Evolutionary conservation across 1,284 basidiomycete genomes (phyloP).

Genomic region (Cutaneotrichosporon cavernicola): DNA sequence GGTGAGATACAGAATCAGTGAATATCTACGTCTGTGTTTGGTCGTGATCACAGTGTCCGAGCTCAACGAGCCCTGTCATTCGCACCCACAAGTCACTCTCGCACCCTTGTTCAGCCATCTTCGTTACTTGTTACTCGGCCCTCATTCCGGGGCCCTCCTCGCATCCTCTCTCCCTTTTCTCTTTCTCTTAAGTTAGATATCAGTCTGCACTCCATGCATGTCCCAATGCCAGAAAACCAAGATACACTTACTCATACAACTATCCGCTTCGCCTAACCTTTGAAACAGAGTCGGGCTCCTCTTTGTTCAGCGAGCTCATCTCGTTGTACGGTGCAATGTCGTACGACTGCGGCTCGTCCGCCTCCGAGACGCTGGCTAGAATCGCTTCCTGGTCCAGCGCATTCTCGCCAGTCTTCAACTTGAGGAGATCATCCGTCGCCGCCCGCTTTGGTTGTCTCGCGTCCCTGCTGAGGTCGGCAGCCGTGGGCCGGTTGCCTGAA

Average conservation of each 20-base stretch:
- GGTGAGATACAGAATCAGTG: not conserved
- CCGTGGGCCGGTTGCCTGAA: not conserved
- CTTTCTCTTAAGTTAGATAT: not conserved
- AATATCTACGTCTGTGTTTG: not conserved
- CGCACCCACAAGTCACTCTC: not conserved
- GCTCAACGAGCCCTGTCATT: not conserved
- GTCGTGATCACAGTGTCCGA: not conserved
- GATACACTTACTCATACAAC: too few species aligned
- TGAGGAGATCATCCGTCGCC: conserved; percentile 6
- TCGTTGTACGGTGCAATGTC: not conserved
- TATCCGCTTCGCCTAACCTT: too few species aligned
- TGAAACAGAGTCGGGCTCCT: not conserved
- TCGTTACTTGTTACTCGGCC: not conserved
- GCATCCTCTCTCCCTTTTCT: too few species aligned
- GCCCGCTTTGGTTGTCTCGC: conserved; percentile 1
- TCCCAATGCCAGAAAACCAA: too few species aligned
- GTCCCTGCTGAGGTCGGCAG: not conserved
- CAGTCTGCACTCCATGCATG: too few species aligned
- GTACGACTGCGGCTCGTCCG: not conserved
- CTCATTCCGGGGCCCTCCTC: not conserved
- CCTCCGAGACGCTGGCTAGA: conserved; percentile 7
- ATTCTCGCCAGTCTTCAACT: not conserved
- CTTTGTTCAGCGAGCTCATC: not conserved
- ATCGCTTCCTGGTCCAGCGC: not conserved
- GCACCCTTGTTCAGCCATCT: not conserved